A percentile compares a stretch with the other conserved stretches of the same genome.
These are phyloP conservation scores for Shiraia bambusicola DNA, from an alignment of 2,329 filamentous ascomycete species.

Conservation along the genomic window DNA sequence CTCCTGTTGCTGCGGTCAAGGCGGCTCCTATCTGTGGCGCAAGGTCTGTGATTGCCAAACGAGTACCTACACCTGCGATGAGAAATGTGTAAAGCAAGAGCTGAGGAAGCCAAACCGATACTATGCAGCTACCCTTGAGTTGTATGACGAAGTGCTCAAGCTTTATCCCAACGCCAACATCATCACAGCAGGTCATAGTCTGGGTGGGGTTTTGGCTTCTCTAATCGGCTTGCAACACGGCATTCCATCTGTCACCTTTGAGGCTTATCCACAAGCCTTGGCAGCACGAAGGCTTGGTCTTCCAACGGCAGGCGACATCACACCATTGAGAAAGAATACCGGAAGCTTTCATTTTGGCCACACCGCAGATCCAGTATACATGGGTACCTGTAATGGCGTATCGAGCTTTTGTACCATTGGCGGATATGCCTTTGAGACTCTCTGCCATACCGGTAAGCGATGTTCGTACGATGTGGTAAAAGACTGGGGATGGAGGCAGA, in stretches of 20 bases:
- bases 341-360: slow-evolving; percentile 42
- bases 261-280: slow-evolving; percentile 40
- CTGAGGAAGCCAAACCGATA: slow-evolving; percentile 36
- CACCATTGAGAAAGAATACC: slow-evolving; percentile 36
- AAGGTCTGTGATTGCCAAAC: slow-evolving; percentile 41
- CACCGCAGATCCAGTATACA: slow-evolving; percentile 40
- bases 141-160: slow-evolving; percentile 36
- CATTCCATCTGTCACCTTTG: slow-evolving; percentile 37
- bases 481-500: slow-evolving; percentile 41
- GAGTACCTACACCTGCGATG: slow-evolving; percentile 38
- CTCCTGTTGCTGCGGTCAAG: slow-evolving; percentile 41
- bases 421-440: slow-evolving; percentile 40
- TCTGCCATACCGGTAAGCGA: slow-evolving; percentile 40
- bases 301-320: slow-evolving; percentile 29
- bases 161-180: slow-evolving; percentile 39
- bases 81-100: slow-evolving; percentile 37
- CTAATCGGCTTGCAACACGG: slow-evolving; percentile 38
- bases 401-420: slow-evolving; percentile 42
- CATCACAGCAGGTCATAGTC: slow-evolving; percentile 39
- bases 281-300: slow-evolving; percentile 38
- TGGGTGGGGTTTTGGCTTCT: slow-evolving; percentile 40
- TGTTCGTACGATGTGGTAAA: slow-evolving; percentile 42
- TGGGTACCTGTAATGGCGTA: slow-evolving; percentile 40
- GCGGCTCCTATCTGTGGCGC: slow-evolving; percentile 39
- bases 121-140: slow-evolving; percentile 35